phyloP scores from a whole-genome alignment of 345 rosid species.

The Carallia brachiata region DNA sequence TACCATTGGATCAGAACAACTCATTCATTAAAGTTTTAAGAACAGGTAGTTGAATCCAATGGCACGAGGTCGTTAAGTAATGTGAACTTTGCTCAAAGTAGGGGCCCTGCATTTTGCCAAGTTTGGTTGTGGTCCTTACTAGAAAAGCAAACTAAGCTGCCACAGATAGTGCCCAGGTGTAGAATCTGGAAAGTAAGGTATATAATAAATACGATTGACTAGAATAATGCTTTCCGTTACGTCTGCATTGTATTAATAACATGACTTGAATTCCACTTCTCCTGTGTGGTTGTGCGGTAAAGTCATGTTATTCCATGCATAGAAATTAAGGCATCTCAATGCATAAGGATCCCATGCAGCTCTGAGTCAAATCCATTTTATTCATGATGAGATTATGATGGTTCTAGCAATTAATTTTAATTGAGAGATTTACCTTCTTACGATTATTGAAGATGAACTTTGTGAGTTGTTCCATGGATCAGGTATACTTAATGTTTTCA shows the following conservation, averaged over 20 bases:
- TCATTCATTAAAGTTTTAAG: not conserved
- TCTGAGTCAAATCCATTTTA: too few species aligned
- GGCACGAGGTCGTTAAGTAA: not conserved
- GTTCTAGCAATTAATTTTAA: not conserved
- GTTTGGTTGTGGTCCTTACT: slow-evolving; percentile 14
- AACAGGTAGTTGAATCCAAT: not conserved
- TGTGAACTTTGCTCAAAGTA: not conserved
- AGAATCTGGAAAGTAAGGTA: slow-evolving; percentile 12
- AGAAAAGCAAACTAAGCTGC: slow-evolving; percentile 14
- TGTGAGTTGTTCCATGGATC: not conserved
- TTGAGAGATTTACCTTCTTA: not conserved
- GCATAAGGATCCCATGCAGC: too few species aligned
- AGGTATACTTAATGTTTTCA: not conserved
- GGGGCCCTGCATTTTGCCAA: not conserved
- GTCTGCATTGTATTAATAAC: not conserved
- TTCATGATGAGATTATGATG: too few species aligned
- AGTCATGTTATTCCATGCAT: too few species aligned
- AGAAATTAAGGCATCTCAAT: too few species aligned
- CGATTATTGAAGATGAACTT: not conserved
- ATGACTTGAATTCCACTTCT: not conserved
- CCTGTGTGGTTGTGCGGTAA: not conserved
- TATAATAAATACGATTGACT: not conserved
- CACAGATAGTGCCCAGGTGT: slow-evolving; percentile 12
- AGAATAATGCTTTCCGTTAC: not conserved
- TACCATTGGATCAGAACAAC: not conserved